Evolutionary conservation across 2,329 filamentous ascomycete genomes (phyloP).

Genomic region (Diaporthe velutina): DNA sequence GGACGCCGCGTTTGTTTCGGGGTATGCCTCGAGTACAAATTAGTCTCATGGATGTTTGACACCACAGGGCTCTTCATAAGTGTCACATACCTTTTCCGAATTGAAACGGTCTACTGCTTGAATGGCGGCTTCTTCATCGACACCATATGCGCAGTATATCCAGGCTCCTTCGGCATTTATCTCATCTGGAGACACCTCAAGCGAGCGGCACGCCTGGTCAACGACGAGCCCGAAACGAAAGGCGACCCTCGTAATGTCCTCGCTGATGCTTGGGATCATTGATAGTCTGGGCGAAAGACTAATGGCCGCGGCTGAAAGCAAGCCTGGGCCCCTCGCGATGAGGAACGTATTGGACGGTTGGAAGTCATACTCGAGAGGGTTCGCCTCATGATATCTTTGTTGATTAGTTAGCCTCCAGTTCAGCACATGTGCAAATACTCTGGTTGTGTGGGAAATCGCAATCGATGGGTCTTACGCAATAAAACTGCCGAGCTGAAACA

Average conservation of each 20-base stretch:
- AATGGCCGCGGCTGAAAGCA: conserved; percentile 10
- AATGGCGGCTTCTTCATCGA: neutral
- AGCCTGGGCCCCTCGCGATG: neutral
- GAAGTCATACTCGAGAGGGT: conserved; percentile 7
- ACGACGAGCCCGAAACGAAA: neutral
- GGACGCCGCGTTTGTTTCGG: neutral
- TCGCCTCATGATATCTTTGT: conserved; percentile 1
- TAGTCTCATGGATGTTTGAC: neutral
- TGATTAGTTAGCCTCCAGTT: neutral
- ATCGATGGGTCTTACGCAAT: conserved; percentile 25
- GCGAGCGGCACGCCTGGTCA: neutral
- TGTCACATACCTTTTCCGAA: neutral
- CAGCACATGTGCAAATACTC: neutral
- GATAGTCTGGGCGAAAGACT: conserved; percentile 1
- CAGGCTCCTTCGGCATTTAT: conserved; percentile 15
- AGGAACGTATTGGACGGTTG: neutral
- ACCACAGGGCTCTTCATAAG: neutral
- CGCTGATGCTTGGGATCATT: neutral
- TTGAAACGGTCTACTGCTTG: neutral
- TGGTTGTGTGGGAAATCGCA: neutral
- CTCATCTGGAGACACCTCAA: conserved; percentile 1
- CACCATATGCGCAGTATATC: neutral
- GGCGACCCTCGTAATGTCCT: neutral
- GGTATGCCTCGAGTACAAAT: neutral
- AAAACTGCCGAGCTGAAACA: conserved; percentile 34